Conservation (phyloP, 2,329 filamentous ascomycete species). For the Cladosporium sphaerospermum region DNA sequence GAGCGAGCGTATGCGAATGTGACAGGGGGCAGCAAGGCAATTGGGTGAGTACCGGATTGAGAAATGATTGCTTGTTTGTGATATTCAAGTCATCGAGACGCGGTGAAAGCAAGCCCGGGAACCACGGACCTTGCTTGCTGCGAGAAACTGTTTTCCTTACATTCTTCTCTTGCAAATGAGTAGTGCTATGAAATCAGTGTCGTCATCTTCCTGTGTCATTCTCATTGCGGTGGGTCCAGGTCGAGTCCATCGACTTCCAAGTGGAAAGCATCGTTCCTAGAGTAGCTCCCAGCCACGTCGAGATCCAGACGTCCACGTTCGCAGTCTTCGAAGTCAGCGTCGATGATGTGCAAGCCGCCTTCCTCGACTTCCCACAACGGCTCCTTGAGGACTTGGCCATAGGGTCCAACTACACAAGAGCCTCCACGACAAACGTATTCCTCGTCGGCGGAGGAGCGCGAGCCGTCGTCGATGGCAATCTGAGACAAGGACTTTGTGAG, state of each 20-base stretch:
- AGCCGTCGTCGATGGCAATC: constrained; percentile 8
- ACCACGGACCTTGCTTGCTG: no score
- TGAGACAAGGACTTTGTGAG: constrained; percentile 9
- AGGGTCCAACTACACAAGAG: constrained; percentile 72
- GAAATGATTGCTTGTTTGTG: no score
- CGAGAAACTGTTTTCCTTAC: no score
- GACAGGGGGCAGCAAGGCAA: no score
- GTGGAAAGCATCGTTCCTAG: constrained; percentile 61
- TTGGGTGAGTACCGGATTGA: no score
- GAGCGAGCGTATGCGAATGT: no score
- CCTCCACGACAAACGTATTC: constrained; percentile 67
- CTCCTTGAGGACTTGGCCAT: constrained; percentile 71
- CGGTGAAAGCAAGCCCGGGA: no score
- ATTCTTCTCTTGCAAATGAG: no score
- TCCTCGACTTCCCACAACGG: constrained; percentile 76
- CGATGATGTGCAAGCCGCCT: constrained; percentile 58
- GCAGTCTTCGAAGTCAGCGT: constrained; percentile 85
- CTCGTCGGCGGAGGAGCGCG: constrained; percentile 26
- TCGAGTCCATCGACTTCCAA: constrained; percentile 56
- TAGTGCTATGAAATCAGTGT: no score
- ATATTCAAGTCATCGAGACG: no score
- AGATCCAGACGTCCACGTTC: constrained; percentile 73
- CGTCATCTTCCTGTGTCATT: no score
- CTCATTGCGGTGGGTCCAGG: constrained; percentile 50
- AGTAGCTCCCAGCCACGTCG: constrained; percentile 81